Evolutionary conservation across 164 flowering plant genomes (phyloP), one percentile per base, ranked within the genome.

Genomic region (Dillenia turbinata): DNA sequence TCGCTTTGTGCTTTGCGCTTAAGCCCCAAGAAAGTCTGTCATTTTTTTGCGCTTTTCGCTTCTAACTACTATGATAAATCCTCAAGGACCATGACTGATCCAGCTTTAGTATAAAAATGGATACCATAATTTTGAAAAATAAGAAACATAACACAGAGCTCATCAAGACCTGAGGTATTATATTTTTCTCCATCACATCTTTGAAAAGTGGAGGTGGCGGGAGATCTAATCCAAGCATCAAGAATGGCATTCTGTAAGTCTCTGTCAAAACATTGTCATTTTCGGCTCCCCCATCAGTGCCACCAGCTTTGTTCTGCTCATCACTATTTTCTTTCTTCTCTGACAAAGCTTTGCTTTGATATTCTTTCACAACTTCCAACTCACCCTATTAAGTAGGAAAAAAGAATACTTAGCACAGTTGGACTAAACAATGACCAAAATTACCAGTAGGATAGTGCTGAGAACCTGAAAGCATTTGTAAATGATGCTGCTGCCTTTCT

Each of bases 191-290:
- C 97, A 92, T 89, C 57, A 85, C 89, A 73, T 95, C 97, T 75
- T 85, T 78, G 70, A 95, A 95, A 49, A 92, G 89, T 11, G 97
- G 99, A 19, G 99, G 97, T 9, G 97, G 96, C 1, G 97, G 99
- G 76, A 95, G 83, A 81, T 95, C 99, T 61, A 95, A 79, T 22
- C 96, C 99, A 73, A 95, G 92, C 97, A 95, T 95, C 69, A 95
- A 73, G 75, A 95, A 92, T 10, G 96, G 96, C 99, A 92, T 95
- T 71, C 76, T 83, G 58, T 70, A 80, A 54, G 84, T 80, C 66
- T 91, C 96, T 47, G 47, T 60, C 13, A 67, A 59, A 66, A 75
- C 64, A 57, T 70, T 71, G 63, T 22, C 26, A 55, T 43, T 61
- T 57, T 77, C 83, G 61, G 26, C 57, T 50, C 67, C 85, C 71